These are phyloP conservation scores for Oenanthe javanica DNA, from an alignment of 140 eudicot species.

Conservation along the genomic window DNA sequence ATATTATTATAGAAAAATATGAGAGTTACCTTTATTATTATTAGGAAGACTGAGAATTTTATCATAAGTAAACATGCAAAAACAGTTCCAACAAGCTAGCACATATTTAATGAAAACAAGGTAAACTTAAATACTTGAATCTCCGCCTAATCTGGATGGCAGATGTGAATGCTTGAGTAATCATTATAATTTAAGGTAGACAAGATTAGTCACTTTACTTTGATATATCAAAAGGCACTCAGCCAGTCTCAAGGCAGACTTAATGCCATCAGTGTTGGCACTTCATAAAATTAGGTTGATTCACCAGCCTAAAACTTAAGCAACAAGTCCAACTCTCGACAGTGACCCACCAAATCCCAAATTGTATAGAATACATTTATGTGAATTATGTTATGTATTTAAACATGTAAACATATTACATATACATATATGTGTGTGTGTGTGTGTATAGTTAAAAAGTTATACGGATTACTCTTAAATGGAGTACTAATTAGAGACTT, in stretches of 20 bases:
- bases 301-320: background rate
- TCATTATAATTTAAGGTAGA: background rate
- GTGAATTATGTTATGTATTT: background rate
- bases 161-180: background rate
- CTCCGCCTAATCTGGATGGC: background rate
- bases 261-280: background rate
- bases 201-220: background rate
- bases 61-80: background rate
- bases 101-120: background rate
- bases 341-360: background rate
- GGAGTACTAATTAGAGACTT: too few species aligned
- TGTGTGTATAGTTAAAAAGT: too few species aligned
- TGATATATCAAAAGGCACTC: background rate
- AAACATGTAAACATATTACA: background rate
- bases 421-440: background rate
- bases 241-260: background rate
- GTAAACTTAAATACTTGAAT: background rate
- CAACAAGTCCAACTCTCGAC: background rate
- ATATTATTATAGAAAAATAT: too few species aligned
- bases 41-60: too few species aligned
- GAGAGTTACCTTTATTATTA: too few species aligned
- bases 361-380: background rate
- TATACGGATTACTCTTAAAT: too few species aligned
- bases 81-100: background rate
- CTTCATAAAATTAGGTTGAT: background rate